A percentile compares a stretch with the other conserved stretches of the same genome.
These are phyloP conservation scores for Rhodotorula toruloides DNA, from an alignment of 768 basidiomycete genomes.

Conservation along the genomic window DNA sequence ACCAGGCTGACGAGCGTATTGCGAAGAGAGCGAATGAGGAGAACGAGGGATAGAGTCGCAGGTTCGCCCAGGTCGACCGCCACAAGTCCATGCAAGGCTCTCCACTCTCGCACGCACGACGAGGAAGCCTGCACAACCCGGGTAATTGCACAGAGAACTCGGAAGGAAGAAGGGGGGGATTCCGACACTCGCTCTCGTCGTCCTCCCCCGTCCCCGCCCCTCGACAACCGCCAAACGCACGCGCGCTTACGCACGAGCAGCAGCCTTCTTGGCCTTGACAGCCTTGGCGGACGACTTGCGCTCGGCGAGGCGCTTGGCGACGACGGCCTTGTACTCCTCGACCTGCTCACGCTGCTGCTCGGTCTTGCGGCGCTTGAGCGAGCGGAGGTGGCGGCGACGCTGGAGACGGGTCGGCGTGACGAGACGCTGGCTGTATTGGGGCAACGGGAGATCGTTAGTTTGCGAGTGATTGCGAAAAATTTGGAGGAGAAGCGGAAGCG, in stretches of 20 bases:
- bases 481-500: no score
- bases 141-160: no score
- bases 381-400: slow-evolving; percentile 84
- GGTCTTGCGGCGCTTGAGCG: slow-evolving; percentile 79
- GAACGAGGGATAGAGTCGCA: neutral
- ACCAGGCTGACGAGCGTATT: no score
- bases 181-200: no score
- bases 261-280: slow-evolving; percentile 48
- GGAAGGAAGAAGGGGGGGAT: no score
- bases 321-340: slow-evolving; percentile 79
- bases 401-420: slow-evolving; percentile 94
- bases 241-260: slow-evolving; percentile 8
- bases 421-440: no score
- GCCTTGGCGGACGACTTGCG: slow-evolving; percentile 25
- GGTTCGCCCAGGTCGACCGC: slow-evolving; percentile 27
- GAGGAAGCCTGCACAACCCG: neutral
- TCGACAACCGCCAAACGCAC: no score
- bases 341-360: slow-evolving; percentile 94
- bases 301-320: slow-evolving; percentile 40
- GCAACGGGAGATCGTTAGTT: no score
- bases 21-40: no score
- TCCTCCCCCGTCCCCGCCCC: no score
- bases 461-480: no score
- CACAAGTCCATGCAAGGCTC: neutral
- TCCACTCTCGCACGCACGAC: neutral